These are phyloP conservation scores for Solanum chiquidenum DNA, from an alignment of 257 asterid genomes.

Conservation along the genomic window DNA sequence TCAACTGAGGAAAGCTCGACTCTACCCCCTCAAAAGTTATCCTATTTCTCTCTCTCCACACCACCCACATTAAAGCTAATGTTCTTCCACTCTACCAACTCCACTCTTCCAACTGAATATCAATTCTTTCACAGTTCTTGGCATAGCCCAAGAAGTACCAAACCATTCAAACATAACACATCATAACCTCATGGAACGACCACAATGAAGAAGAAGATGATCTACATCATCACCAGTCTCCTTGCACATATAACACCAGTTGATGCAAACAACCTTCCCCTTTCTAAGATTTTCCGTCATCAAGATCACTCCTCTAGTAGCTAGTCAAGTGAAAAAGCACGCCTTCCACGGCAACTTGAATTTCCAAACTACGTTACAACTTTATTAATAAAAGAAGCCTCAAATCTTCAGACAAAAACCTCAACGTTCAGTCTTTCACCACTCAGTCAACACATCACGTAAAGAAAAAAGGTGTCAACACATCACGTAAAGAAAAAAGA, in stretches of 20 bases:
- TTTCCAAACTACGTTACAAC: not conserved
- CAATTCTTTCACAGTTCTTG: not conserved
- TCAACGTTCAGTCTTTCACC: not conserved
- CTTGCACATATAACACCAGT: not conserved
- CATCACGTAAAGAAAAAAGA: not conserved
- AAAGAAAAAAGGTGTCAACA: not conserved
- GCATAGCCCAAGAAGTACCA: not conserved
- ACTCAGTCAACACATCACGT: not conserved
- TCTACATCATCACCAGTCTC: not conserved
- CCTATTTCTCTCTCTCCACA: not conserved
- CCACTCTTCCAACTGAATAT: not conserved
- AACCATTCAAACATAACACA: not conserved
- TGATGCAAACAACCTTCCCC: not conserved
- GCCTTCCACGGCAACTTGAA: not conserved
- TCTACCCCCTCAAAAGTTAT: not conserved
- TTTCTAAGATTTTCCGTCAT: not conserved
- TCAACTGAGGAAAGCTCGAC: not conserved
- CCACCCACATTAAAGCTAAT: not conserved
- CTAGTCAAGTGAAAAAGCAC: not conserved
- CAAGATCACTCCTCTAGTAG: not conserved
- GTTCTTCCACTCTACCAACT: not conserved
- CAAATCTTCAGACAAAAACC: not conserved
- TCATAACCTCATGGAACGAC: not conserved
- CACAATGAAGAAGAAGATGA: not conserved
- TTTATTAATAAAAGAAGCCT: not conserved